These are phyloP conservation scores for Nakazawaea ishiwadae DNA, from an alignment of 805 yeast species.

Conservation along the genomic window DNA sequence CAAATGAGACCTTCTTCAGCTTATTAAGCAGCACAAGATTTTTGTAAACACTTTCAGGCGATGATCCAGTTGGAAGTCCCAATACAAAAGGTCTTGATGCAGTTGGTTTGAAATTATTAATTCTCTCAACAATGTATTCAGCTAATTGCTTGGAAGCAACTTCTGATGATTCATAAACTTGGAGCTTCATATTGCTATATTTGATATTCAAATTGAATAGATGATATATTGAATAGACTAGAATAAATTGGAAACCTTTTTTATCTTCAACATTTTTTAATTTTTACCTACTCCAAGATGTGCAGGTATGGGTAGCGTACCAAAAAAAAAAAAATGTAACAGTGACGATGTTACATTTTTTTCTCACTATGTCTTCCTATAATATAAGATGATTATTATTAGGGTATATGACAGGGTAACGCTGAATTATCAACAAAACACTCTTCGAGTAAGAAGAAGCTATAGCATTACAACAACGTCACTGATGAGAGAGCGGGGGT, in stretches of 20 bases:
- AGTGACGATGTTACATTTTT: conserved; percentile 6
- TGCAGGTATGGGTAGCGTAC: too few relatives aligned
- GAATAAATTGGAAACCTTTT: not conserved
- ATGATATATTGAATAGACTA: not conserved
- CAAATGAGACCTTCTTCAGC: conserved; percentile 37
- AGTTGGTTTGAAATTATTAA: conserved; percentile 42
- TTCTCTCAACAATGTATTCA: conserved; percentile 36
- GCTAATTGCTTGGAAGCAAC: conserved; percentile 43
- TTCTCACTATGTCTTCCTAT: too few relatives aligned
- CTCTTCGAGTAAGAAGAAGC: too few relatives aligned
- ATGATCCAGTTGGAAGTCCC: conserved; percentile 60
- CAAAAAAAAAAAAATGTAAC: not conserved
- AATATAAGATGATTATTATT: too few relatives aligned
- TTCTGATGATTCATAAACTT: conserved; percentile 28
- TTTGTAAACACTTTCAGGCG: conserved; percentile 52
- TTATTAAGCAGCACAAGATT: conserved; percentile 39
- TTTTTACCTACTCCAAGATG: too few relatives aligned
- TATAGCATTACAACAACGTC: too few relatives aligned
- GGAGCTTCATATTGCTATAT: conserved; percentile 19
- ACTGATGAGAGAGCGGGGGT: too few relatives aligned
- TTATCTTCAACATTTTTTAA: not conserved
- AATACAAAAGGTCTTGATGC: conserved; percentile 43
- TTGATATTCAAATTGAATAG: not conserved
- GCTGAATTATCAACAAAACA: too few relatives aligned
- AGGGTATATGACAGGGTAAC: not conserved